Percentiles rank a stretch among this genome's conserved stretches.
Conservation (phyloP, 495 filamentous ascomycete species). For the Ramalina intermedia region DNA sequence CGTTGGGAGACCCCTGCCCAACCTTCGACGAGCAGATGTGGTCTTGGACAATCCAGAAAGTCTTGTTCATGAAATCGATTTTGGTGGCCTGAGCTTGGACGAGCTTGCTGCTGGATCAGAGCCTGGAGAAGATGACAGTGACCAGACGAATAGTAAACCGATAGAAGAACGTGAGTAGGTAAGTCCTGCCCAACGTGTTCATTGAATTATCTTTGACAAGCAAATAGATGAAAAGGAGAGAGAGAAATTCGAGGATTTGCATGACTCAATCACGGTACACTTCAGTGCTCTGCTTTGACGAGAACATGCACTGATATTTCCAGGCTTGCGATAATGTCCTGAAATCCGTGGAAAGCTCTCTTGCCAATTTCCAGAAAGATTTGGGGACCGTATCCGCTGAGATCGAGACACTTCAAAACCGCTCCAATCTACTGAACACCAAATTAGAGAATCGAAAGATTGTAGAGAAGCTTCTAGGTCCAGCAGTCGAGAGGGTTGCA, state of each 20-base stretch:
- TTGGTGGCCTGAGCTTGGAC: constrained; percentile 57
- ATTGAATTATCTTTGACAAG: not conserved
- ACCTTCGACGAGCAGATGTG: constrained; percentile 19
- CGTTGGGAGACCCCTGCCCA: constrained; percentile 39
- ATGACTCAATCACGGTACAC: constrained; percentile 56
- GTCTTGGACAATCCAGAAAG: constrained; percentile 6
- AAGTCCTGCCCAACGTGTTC: constrained; percentile 8
- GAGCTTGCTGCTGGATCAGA: constrained; percentile 42
- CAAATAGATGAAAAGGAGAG: constrained; percentile 63
- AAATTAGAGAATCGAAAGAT: constrained; percentile 76
- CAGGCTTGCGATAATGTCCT: constrained; percentile 83
- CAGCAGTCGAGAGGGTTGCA: constrained; percentile 81
- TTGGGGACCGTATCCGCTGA: constrained; percentile 82
- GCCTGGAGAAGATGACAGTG: constrained; percentile 23
- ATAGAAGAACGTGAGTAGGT: constrained; percentile 56
- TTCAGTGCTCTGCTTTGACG: not conserved
- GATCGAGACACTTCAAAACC: constrained; percentile 81
- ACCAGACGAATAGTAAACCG: constrained; percentile 48
- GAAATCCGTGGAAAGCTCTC: constrained; percentile 78
- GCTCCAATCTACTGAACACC: constrained; percentile 72
- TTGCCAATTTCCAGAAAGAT: constrained; percentile 85
- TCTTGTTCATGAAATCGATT: constrained; percentile 46
- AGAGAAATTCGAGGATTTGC: constrained; percentile 80
- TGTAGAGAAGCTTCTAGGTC: constrained; percentile 78
- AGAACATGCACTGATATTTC: not conserved